Conservation (phyloP, 176 grass and related monocot species). For the Cenchrus fungigraminus region DNA sequence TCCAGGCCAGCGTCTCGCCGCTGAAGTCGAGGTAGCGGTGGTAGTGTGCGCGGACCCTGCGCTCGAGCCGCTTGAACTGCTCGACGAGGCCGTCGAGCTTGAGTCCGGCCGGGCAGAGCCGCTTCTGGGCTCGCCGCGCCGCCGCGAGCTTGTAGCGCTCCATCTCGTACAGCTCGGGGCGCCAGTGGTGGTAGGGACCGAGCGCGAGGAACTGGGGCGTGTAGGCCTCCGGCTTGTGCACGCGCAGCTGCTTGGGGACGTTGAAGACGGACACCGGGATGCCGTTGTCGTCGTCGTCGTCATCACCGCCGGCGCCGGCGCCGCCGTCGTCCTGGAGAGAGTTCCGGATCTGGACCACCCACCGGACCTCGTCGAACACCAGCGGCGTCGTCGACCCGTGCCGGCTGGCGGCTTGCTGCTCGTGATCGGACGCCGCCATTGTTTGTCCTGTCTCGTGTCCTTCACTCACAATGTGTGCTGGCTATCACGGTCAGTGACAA, state of each 20-base stretch:
- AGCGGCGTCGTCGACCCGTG: slow-evolving; percentile 29
- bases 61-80: slow-evolving; percentile 60
- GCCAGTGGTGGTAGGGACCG: slow-evolving; percentile 86
- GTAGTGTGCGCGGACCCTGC: slow-evolving; percentile 73
- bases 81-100: slow-evolving; percentile 61
- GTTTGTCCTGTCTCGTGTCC: no score
- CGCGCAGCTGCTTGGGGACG: slow-evolving; percentile 69
- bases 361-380: slow-evolving; percentile 72
- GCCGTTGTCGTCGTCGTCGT: slow-evolving; percentile 62
- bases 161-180: slow-evolving; percentile 83
- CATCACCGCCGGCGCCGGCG: slow-evolving; percentile 15
- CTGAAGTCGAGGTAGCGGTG: slow-evolving; percentile 84
- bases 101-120: slow-evolving; percentile 30
- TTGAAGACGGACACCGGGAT: slow-evolving; percentile 79
- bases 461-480: neutral
- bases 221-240: slow-evolving; percentile 72
- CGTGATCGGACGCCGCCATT: slow-evolving; percentile 37
- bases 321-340: slow-evolving; percentile 55
- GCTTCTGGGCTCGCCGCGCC: slow-evolving; percentile 67
- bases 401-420: neutral
- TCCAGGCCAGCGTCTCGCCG: slow-evolving; percentile 85
- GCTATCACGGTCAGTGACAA: neutral
- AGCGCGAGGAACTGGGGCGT: slow-evolving; percentile 74
- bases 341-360: slow-evolving; percentile 74
- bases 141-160: slow-evolving; percentile 86